Base-by-base conservation (phyloP, 179 eudicot species). In the Silene vulgaris region DNA sequence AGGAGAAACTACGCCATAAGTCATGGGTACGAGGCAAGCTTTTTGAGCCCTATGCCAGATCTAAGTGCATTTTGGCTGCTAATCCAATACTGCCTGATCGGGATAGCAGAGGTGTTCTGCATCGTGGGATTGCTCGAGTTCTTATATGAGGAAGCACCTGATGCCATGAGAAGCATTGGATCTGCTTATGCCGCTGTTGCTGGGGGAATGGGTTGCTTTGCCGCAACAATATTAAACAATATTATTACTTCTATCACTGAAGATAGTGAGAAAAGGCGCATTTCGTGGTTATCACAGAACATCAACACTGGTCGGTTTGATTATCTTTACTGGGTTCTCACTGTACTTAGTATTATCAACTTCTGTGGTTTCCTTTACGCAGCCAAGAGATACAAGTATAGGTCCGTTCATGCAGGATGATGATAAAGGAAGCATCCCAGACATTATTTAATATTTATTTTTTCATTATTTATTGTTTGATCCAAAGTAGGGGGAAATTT, bases 121-220 rank as follows among this genome's bases (percentile, higher is more conserved):
- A 91, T 93, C 0, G 97, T 92, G 76, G 97, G 97, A 23, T 82
- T 92, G 67, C 86, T 92, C 4, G 97, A 92, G 75, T 92, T 92
- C 73, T 84, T 92, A 56, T 92, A 92, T 16, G 94, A 92, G 81
- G 97, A 92, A 83, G 92, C 97, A 13, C 97, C 97, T 0, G 96
- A 92, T 80, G 97, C 97, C 45, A 92, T 92, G 96, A 89, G 91
- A 80, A 92, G 97, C 81, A 89, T 92, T 9, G 97, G 96, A 20
- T 92, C 97, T 5, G 96, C 97, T 64, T 92, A 92, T 65, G 96
- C 97, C 52, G 96, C 97, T n/a, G 87, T 92, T 23, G 96, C 97
- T 12, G 96, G 97, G 8, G 97, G 97, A 30, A 75, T 92, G 66
- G 97, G 97, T 56, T 92, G 97, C 82, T 92, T 92, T 78, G 92